Percentiles rank a stretch among this genome's conserved stretches.
Conservation (phyloP, 2,329 filamentous ascomycete genomes). For the Aspergillus sclerotialis region DNA sequence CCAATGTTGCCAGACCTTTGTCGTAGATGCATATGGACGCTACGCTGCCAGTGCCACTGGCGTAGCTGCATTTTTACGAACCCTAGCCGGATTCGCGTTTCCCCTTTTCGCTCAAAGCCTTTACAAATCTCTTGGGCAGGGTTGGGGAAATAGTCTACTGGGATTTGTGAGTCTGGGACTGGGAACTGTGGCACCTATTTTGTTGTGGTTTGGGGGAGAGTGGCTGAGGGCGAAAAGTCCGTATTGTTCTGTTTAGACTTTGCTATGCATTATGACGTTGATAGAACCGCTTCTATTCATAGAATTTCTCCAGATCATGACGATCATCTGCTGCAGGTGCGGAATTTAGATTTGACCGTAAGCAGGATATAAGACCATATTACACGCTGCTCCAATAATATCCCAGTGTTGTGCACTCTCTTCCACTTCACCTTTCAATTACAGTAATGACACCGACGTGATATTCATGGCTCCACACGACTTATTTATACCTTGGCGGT, state of each 20-base stretch:
- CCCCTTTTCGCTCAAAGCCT: constrained; percentile 42
- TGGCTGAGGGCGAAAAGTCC: not conserved
- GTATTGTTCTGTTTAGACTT: not conserved
- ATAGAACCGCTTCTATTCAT: too few relatives aligned
- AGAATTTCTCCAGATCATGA: too few relatives aligned
- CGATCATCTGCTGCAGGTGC: too few relatives aligned
- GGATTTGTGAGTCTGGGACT: constrained; percentile 32
- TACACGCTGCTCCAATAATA: too few relatives aligned
- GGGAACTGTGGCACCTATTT: constrained; percentile 31
- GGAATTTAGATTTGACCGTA: too few relatives aligned
- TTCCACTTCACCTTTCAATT: too few relatives aligned
- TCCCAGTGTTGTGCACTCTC: too few relatives aligned
- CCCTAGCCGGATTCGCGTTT: constrained; percentile 43
- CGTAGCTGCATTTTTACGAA: constrained; percentile 40
- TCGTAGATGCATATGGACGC: constrained; percentile 34
- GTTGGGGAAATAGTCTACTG: constrained; percentile 39
- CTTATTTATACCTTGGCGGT: too few relatives aligned
- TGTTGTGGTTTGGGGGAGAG: constrained; percentile 39
- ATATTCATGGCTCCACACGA: too few relatives aligned
- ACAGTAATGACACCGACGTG: too few relatives aligned
- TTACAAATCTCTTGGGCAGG: constrained; percentile 28
- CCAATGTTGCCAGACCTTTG: constrained; percentile 28
- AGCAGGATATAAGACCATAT: too few relatives aligned
- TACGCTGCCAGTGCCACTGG: constrained; percentile 43
- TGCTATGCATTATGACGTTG: too few relatives aligned